Evolutionary conservation across 305 asterid species (phyloP).

Genomic region (Fraxinus floribunda): DNA sequence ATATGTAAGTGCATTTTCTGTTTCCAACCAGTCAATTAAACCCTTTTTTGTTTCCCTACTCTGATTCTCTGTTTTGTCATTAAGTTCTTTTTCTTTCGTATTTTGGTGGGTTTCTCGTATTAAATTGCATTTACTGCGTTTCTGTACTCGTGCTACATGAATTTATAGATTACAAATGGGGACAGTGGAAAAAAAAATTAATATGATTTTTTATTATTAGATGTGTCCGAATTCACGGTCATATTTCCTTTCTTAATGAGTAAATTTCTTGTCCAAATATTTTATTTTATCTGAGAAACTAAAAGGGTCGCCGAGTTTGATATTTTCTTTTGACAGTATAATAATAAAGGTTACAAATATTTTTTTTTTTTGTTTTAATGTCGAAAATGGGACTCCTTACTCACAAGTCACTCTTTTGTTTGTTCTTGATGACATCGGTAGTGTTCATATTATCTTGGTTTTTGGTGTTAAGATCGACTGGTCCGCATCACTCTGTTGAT

Average conservation of each 20-base stretch:
- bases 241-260: conserved; percentile 5
- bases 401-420: conserved; percentile 57
- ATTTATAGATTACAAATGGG: neutral
- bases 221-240: neutral
- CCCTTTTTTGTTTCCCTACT: neutral
- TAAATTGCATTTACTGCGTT: conserved; percentile 10
- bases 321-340: neutral
- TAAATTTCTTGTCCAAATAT: conserved; percentile 21
- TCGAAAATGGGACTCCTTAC: conserved; percentile 44
- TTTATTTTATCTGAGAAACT: conserved; percentile 23
- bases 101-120: conserved; percentile 15
- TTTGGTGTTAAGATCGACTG: conserved; percentile 43
- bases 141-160: conserved; percentile 28
- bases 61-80: conserved; percentile 11
- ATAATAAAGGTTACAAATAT: conserved; percentile 19
- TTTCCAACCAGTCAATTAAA: neutral
- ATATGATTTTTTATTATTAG: conserved; percentile 16
- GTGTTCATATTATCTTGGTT: conserved; percentile 54
- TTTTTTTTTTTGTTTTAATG: conserved; percentile 29
- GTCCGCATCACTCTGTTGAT: conserved; percentile 37
- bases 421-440: conserved; percentile 47
- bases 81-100: neutral
- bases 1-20: neutral
- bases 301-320: conserved; percentile 26
- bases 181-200: neutral